Evolutionary conservation across 1,284 basidiomycete species (phyloP).

Genomic region (Sphaerobolus stellatus): DNA sequence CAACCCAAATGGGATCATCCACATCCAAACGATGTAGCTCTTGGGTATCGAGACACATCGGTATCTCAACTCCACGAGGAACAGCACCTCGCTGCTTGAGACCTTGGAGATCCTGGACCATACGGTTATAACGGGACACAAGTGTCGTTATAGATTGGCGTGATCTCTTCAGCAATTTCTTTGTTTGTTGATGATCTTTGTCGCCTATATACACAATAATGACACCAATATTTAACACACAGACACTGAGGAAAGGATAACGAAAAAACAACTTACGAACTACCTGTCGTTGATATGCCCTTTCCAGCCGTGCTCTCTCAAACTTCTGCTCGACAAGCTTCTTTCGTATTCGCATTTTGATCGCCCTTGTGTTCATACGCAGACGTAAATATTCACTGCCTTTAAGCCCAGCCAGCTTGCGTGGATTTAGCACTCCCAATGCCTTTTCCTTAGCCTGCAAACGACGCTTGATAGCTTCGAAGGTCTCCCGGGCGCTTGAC

Average conservation of each 20-base stretch:
- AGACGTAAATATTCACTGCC: not conserved
- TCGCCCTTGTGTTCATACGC: not conserved
- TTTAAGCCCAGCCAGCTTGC: not conserved
- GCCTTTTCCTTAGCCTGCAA: not conserved
- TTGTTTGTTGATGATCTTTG: constrained; percentile 1
- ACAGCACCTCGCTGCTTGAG: not conserved
- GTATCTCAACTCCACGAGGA: not conserved
- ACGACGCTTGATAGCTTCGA: not conserved
- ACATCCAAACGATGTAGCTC: not conserved
- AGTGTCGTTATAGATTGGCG: not conserved
- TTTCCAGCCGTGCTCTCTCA: not conserved
- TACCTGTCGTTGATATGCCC: not conserved
- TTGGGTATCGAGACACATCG: not conserved
- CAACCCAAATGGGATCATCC: not conserved
- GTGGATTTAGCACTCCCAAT: too few relatives aligned
- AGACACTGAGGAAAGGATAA: not conserved
- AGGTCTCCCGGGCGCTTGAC: not conserved
- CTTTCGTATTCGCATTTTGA: not conserved
- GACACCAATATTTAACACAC: too few relatives aligned
- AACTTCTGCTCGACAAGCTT: not conserved
- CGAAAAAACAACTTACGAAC: not conserved
- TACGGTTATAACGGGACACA: not conserved
- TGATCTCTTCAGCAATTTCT: not conserved
- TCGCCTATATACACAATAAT: not conserved
- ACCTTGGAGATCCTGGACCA: not conserved